These are phyloP conservation scores for Hapsidospora chrysogenum DNA, from an alignment of 495 filamentous ascomycete genomes.

Conservation along the genomic window DNA sequence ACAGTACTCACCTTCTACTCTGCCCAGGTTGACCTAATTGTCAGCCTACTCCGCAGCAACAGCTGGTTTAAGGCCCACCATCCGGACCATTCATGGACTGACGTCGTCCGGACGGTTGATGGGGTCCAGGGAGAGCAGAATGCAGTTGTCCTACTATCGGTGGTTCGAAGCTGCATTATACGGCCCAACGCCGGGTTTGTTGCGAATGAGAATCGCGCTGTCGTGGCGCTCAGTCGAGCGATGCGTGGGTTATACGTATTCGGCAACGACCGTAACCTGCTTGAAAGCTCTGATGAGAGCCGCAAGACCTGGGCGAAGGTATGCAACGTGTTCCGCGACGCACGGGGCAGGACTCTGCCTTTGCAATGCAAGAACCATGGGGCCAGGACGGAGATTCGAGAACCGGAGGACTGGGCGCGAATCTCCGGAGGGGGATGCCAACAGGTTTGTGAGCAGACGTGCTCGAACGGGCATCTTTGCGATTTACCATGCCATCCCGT, in stretches of 20 bases:
- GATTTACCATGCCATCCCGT: slow-evolving; percentile 24
- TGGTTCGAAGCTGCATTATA: slow-evolving; percentile 47
- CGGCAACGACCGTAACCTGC: slow-evolving; percentile 49
- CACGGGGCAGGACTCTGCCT: slow-evolving; percentile 5
- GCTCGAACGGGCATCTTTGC: slow-evolving; percentile 26
- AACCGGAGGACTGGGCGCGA: slow-evolving; percentile 35
- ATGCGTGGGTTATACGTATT: slow-evolving; percentile 74
- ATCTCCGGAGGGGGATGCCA: slow-evolving; percentile 40
- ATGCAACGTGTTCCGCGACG: slow-evolving; percentile 12
- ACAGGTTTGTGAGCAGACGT: slow-evolving; percentile 24
- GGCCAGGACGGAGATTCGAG: slow-evolving; percentile 16
- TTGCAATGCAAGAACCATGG: slow-evolving; percentile 13
- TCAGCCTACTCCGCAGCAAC: slow-evolving; percentile 32
- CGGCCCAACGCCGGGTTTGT: slow-evolving; percentile 49
- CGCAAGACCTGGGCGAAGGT: slow-evolving; percentile 23
- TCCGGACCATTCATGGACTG: slow-evolving; percentile 13
- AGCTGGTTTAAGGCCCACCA: slow-evolving; percentile 23
- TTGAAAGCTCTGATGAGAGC: slow-evolving; percentile 14
- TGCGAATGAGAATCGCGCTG: slow-evolving; percentile 58
- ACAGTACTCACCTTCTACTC: slow-evolving; percentile 88
- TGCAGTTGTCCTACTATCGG: slow-evolving; percentile 64
- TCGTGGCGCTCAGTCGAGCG: slow-evolving; percentile 83
- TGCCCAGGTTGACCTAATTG: slow-evolving; percentile 56
- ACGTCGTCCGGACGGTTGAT: slow-evolving; percentile 70
- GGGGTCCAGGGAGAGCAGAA: slow-evolving; percentile 95